These are phyloP conservation scores for Magnusiomyces ingens DNA, from an alignment of 1,139 yeast species.

Conservation along the genomic window DNA sequence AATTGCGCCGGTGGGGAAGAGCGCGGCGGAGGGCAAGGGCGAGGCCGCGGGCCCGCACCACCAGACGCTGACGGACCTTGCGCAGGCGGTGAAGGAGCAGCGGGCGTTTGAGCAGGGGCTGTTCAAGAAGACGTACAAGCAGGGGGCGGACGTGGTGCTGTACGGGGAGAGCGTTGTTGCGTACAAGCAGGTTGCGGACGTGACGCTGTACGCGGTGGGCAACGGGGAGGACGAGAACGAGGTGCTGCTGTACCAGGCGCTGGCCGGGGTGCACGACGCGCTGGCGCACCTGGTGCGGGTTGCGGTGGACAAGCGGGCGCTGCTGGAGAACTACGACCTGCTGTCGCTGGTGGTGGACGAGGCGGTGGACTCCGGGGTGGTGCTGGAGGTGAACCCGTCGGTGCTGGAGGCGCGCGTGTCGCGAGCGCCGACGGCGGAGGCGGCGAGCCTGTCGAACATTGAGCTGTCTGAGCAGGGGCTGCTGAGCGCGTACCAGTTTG, in stretches of 20 bases:
- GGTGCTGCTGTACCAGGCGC: conserved; percentile 66
- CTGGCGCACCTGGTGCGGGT: conserved; percentile 56
- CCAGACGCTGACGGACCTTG: not conserved
- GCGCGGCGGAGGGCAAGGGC: conserved; percentile 21
- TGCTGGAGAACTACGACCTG: conserved; percentile 80
- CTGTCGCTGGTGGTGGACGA: conserved; percentile 85
- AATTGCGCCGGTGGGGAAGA: conserved; percentile 13
- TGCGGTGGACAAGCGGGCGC: conserved; percentile 69
- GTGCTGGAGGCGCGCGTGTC: conserved; percentile 87
- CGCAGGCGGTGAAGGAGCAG: conserved; percentile 53
- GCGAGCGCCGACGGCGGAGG: conserved; percentile 64
- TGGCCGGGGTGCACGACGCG: conserved; percentile 74
- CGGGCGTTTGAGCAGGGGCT: conserved; percentile 66
- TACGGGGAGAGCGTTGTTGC: conserved; percentile 67
- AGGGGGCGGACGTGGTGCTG: conserved; percentile 71
- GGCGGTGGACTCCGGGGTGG: conserved; percentile 75
- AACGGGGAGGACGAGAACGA: conserved; percentile 79
- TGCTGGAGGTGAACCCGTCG: conserved; percentile 82
- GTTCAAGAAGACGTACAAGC: conserved; percentile 69
- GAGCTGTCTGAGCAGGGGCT: conserved; percentile 86
- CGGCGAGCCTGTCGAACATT: conserved; percentile 50
- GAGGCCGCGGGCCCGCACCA: not conserved
- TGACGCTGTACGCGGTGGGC: conserved; percentile 64
- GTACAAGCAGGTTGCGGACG: conserved; percentile 76
- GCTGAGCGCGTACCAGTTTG: conserved; percentile 82